Evolutionary conservation across 805 yeast genomes (phyloP).

Genomic region (Candida qinlingensis): DNA sequence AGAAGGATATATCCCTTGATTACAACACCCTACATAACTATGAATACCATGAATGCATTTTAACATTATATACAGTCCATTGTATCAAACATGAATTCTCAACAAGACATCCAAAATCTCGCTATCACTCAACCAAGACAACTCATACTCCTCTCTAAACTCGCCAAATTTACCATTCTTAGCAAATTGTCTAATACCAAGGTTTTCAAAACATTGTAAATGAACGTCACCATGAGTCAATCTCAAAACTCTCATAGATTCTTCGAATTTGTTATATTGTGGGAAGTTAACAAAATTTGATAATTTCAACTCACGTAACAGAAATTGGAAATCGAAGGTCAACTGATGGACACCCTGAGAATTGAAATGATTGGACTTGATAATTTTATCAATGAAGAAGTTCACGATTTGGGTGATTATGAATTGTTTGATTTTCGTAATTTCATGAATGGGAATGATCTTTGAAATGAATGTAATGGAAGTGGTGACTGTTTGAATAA

Average conservation of each 20-base stretch:
- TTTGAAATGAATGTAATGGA: conserved; percentile 16
- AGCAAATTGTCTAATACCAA: conserved; percentile 25
- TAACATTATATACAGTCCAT: neutral
- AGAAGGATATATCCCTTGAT: conserved; percentile 9
- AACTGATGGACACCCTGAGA: conserved; percentile 29
- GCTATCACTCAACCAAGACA: conserved; percentile 24
- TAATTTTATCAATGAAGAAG: conserved; percentile 30
- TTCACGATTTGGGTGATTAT: conserved; percentile 25
- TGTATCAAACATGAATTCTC: conserved; percentile 23
- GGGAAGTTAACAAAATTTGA: neutral
- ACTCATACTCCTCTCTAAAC: conserved; percentile 18
- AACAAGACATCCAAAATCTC: conserved; percentile 34
- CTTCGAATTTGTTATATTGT: conserved; percentile 2
- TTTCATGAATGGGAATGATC: conserved; percentile 13
- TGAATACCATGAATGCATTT: conserved; percentile 1
- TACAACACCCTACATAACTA: too few relatives aligned
- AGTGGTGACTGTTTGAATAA: conserved; percentile 23
- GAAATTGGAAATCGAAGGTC: conserved; percentile 23
- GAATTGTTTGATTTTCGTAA: conserved; percentile 21
- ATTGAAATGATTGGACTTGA: conserved; percentile 33
- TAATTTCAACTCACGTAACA: conserved; percentile 1
- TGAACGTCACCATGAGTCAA: conserved; percentile 23
- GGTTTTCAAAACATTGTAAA: conserved; percentile 11
- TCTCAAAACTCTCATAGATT: conserved; percentile 22
- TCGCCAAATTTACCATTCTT: conserved; percentile 23